Evolutionary conservation across 352 stramenopile species (phyloP), one percentile per base, ranked within the genome.

Genomic region (Detonula confervacea): DNA sequence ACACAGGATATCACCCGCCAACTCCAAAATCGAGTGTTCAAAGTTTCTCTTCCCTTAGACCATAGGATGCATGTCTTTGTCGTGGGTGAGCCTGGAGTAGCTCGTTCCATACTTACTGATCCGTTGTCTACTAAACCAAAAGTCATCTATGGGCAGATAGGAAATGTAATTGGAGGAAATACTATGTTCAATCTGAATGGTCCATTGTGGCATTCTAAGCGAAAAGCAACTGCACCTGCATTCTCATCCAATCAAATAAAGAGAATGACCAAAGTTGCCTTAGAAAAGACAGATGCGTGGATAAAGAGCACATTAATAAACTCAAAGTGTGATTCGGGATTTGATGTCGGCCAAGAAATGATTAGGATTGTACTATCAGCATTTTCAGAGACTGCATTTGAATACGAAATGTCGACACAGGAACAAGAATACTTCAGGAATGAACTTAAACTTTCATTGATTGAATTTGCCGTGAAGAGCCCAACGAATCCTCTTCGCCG

Each of bases 271-370:
- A 56, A 46, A n/a, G 39, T 86, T 1, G 81, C 79, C 24, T 57
- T 67, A 37, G 63, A 86, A 42, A 49, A 81, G 12, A 83, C 57
- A 16, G 83, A 89, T 22, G 35, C 54, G 3, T 89, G 73, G 74
- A 82, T 89, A 30, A 30, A 85, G 20, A 12, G 16, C 1, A 49
- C 4, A 20, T 49, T 49, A 49, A 18, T 49, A 4, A 49, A 49
- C n/a, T 4, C 9, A 49, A 49, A 49, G 8, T 67, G 74, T 24
- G 16, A 63, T 39, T 42, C 72, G 12, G 14, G 37, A 16, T 83
- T 87, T 61, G 77, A 87, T 76, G 42, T 83, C 6, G 60, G 14
- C 27, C 22, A 80, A 30, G 84, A 88, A 73, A 77, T 80, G 24
- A 29, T 68, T 49, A 11, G 22, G 6, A 44, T 63, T 3, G 57